These are phyloP conservation scores for Geotrichum candidum DNA, from an alignment of 1,139 yeast species.

Conservation along the genomic window DNA sequence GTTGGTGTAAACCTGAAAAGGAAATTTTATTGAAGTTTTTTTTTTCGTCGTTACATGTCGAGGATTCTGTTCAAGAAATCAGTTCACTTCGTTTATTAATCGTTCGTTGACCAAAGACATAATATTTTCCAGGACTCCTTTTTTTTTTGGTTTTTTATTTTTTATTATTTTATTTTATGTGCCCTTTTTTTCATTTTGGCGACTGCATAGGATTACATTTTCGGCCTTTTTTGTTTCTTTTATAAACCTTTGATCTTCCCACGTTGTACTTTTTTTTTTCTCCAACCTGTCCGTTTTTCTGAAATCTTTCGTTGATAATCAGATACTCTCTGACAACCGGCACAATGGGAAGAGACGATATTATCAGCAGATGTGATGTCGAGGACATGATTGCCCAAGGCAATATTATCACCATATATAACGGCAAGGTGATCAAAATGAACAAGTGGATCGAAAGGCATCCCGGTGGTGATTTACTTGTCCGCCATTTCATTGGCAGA, in stretches of 20 bases:
- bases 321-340: neutral
- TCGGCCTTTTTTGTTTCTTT: neutral
- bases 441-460: constrained; percentile 67
- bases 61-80: neutral
- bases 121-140: neutral
- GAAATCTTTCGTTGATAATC: neutral
- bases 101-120: neutral
- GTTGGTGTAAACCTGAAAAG: neutral
- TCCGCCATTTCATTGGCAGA: constrained; percentile 76
- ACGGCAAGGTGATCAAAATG: constrained; percentile 54
- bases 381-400: constrained; percentile 61
- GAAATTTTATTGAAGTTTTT: neutral
- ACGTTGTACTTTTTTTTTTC: neutral
- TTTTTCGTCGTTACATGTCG: neutral
- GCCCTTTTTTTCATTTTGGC: neutral
- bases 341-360: constrained; percentile 11
- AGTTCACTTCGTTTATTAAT: neutral
- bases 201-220: neutral
- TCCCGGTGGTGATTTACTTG: constrained; percentile 88
- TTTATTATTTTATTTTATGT: neutral
- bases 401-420: constrained; percentile 61
- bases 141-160: neutral
- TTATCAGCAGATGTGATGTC: constrained; percentile 29
- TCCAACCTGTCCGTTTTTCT: neutral
- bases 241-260: neutral